Percentiles rank a stretch among this genome's conserved stretches.
Conservation (phyloP, 768 basidiomycete species). For the Calocera viscosa region DNA sequence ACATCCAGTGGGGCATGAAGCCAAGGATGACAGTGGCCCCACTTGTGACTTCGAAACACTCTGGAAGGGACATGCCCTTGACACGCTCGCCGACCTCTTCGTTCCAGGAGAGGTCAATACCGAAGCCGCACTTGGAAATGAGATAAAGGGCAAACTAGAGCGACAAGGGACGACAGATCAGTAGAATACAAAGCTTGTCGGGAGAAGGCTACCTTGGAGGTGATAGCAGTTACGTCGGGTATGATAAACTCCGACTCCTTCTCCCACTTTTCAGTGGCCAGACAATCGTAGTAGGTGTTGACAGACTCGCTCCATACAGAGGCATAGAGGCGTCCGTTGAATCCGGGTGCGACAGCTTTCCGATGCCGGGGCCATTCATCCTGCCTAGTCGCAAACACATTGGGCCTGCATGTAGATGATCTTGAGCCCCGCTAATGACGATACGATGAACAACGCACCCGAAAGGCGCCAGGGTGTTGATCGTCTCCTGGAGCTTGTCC, state of each 20-base stretch:
- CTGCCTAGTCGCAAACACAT: not conserved
- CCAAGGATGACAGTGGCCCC: not conserved
- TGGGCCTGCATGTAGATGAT: too few relatives aligned
- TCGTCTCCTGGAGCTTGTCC: not conserved
- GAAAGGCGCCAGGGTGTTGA: not conserved
- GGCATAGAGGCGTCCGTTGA: not conserved
- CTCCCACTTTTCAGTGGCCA: slow-evolving; percentile 3
- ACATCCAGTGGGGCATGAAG: not conserved
- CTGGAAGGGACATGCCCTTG: not conserved
- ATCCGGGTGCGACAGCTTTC: not conserved
- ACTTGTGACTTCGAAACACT: not conserved
- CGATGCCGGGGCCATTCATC: not conserved
- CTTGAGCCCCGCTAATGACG: too few relatives aligned
- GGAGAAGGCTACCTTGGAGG: not conserved
- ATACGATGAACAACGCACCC: too few relatives aligned
- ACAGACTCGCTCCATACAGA: not conserved
- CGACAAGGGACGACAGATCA: too few relatives aligned
- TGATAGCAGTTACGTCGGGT: not conserved
- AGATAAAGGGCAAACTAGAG: slow-evolving; percentile 10
- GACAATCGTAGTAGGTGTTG: not conserved
- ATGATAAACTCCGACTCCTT: not conserved
- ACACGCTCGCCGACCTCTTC: not conserved
- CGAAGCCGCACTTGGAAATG: not conserved
- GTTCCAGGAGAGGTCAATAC: not conserved
- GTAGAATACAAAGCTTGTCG: too few relatives aligned